Evolutionary conservation across 2,329 filamentous ascomycete species (phyloP), one percentile per base, ranked within the genome.

Genomic region (Phialophora macrospora): DNA sequence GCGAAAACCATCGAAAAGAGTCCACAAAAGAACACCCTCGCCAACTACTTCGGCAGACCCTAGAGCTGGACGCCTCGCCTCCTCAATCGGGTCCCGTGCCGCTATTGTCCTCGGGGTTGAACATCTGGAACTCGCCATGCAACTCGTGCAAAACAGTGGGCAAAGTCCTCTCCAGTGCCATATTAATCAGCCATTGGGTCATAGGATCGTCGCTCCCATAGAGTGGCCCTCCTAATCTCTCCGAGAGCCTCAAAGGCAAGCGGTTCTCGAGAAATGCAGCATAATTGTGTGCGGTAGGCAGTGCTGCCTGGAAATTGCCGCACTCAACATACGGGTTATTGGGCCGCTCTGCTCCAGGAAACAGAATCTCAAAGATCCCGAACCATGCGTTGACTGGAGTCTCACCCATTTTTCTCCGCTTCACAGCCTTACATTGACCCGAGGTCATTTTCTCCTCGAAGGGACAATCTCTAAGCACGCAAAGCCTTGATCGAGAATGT

Each of bases 1-100:
- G 71, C 68, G 26, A 74, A 75, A 65, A 68, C 67, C 20, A 52
- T 72, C 26, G 70, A 71, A 17, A 72, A 67, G n/a, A 73, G 73
- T 20, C 78, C 77, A n/a, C 83, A 85, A 74, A 81, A 80, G 62
- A 86, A 85, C 69, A 87, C 83, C 0, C 66, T 87, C 68, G 79
- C 77, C 70, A 84, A 84, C 67, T 87, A 87, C 66, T 87, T 87
- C 68, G 77, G 73, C 7, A 85, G 82, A 65, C 72, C 72, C 46
- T 63, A 68, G 64, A 14, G 7, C 32, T 9, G n/a, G 5, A 38
- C 11, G 24, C 17, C 11, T 26, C 6, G n/a, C n/a, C 28, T n/a
- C 2, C 4, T 32, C 55, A 34, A 32, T 24, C 32, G 8, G 46
- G 5, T 17, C 32, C 28, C 20, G 4, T 14, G 9, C 26, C 32